phyloP scores from a whole-genome alignment of 495 filamentous ascomycete genomes.

The Emericellopsis terricola region DNA sequence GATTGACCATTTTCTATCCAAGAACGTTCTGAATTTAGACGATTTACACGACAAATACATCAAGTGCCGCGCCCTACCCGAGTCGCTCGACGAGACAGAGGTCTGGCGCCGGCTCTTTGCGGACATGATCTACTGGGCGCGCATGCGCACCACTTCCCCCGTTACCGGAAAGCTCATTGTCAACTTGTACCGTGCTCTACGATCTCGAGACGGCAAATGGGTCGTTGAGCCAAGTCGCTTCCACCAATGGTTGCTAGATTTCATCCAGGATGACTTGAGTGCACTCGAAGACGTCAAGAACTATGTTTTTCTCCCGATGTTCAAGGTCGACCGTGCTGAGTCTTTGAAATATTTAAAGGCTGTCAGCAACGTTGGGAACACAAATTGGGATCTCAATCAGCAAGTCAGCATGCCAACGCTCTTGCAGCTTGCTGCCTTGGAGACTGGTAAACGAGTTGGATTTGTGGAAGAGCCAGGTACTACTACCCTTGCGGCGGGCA shows the following conservation, averaged over 20 bases:
- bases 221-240: too few species aligned
- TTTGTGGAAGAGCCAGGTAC: conserved; percentile 54
- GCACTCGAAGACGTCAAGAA: conserved; percentile 46
- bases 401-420: conserved; percentile 15
- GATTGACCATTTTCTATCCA: conserved; percentile 39
- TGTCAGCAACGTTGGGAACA: conserved; percentile 10
- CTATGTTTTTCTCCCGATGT: conserved; percentile 57
- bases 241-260: conserved; percentile 27
- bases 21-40: conserved; percentile 23
- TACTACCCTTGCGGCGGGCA: background rate
- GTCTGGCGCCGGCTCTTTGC: conserved; percentile 26
- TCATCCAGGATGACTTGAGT: conserved; percentile 28
- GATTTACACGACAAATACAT: conserved; percentile 18
- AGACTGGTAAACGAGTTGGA: conserved; percentile 63
- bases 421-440: conserved; percentile 46
- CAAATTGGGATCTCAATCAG: conserved; percentile 31
- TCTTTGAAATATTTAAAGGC: conserved; percentile 38
- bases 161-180: conserved; percentile 46
- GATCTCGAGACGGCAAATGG: conserved; percentile 17
- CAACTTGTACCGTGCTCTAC: conserved; percentile 29
- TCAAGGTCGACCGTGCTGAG: conserved; percentile 35
- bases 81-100: conserved; percentile 3
- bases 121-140: conserved; percentile 41
- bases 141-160: conserved; percentile 40
- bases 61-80: conserved; percentile 10